Conservation (phyloP, 2,329 filamentous ascomycete species). For the Stagonosporopsis tanaceti region DNA sequence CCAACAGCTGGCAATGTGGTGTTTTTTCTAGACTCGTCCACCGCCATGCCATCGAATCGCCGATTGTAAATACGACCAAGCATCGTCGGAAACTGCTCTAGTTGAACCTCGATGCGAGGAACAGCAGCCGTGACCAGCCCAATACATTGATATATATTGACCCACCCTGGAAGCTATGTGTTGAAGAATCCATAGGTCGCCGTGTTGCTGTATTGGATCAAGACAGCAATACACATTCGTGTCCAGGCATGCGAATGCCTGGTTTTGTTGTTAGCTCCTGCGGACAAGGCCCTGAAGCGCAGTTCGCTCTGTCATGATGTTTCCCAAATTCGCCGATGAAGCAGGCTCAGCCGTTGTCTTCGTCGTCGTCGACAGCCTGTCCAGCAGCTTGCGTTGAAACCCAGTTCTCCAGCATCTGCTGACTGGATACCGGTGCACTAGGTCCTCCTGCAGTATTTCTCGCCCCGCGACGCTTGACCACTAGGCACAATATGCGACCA, state of each 20-base stretch:
- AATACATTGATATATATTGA: background rate
- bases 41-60: background rate
- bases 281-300: background rate
- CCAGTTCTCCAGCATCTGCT: conserved; percentile 54
- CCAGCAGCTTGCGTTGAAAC: conserved; percentile 54
- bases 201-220: background rate
- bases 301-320: background rate
- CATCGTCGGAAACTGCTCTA: background rate
- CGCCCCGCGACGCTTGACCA: conserved; percentile 75
- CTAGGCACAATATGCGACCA: conserved; percentile 87
- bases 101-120: background rate
- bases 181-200: background rate
- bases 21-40: background rate
- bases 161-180: background rate
- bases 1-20: background rate
- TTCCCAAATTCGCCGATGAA: background rate
- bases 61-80: conserved; percentile 1
- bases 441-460: conserved; percentile 28
- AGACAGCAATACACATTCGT: background rate
- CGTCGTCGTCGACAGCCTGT: conserved; percentile 41
- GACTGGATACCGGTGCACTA: conserved; percentile 37
- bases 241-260: background rate
- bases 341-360: conserved; percentile 41
- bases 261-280: background rate
- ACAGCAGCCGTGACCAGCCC: background rate